Base-by-base conservation (phyloP, 1,139 yeast genomes). In the Blastobotrys persicus region DNA sequence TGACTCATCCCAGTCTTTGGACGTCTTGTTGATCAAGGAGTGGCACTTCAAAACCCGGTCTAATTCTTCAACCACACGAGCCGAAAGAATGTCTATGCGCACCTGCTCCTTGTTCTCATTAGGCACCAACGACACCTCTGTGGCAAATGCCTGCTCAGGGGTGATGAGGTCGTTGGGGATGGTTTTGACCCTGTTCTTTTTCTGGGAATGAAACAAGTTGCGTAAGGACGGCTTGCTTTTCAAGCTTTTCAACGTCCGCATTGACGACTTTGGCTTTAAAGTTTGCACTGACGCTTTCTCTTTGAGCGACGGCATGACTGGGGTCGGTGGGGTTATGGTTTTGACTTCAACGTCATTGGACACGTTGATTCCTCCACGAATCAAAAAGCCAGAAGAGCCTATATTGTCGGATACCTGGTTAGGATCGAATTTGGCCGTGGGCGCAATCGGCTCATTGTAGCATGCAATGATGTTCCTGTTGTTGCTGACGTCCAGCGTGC, bases 21-120 rank as follows among this genome's bases (percentile, higher is more conserved):
- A 42, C 12, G 46, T 44, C 18, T 41, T 38, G 19, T 32, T 13
- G n/a, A 39, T 41, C 23, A 31, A 14, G 19, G 37, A 39, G 12
- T 50, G 58, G 39, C 42, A 35, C 43, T 58, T 55, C 37, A 64
- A 45, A 20, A 61, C 56, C n/a, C 52, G 47, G 34, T 75, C 77
- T 17, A 87, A 78, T 63, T 88, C 95, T 58, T 85, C 88, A 38
- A 87, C 77, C 1, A 88, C 84, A 57, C 94, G 72, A 2, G 94
- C 92, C 63, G 94, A 83, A 50, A 88, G 70, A 12, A 86, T 72
- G 67, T 88, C 97, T 48, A 84, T 76, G 55, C 39, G 39, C 3
- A 34, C 39, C 17, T 34, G 19, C 4, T 16, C 39, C 12, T 13
- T 17, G 5, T 12, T 7, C 13, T 34, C 20, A 9, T 17, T 17